A percentile compares a stretch with the other conserved stretches of the same genome.
phyloP scores from a whole-genome alignment of 148 eudicot species.

The Mesembryanthemum crystallinum region DNA sequence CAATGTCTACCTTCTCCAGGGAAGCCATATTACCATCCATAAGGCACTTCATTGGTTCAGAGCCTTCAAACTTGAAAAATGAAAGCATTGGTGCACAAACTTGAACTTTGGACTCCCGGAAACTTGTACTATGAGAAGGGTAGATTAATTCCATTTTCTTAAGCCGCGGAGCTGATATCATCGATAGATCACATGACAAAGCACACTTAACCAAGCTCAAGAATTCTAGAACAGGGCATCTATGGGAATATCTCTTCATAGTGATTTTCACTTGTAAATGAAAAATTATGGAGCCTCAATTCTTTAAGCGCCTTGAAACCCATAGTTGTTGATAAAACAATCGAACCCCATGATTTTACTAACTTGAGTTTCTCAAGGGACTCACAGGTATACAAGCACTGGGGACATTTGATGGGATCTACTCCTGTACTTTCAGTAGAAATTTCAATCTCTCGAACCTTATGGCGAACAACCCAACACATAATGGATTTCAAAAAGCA shows the following conservation, averaged over 20 bases:
- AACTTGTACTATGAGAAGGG: not conserved
- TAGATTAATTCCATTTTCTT: not conserved
- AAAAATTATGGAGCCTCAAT: not conserved
- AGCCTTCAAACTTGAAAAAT: not conserved
- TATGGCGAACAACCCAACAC: not conserved
- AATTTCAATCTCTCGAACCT: not conserved
- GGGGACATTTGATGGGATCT: not conserved
- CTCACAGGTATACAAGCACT: not conserved
- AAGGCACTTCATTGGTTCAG: not conserved
- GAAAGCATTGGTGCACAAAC: not conserved
- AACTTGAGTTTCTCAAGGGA: not conserved
- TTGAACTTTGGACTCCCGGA: no score
- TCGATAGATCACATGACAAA: not conserved
- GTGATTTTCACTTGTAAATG: no score
- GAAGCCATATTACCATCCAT: not conserved
- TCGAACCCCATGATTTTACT: not conserved
- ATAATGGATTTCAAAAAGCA: not conserved
- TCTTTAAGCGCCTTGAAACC: slow-evolving; percentile 2
- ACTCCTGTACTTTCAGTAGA: no score
- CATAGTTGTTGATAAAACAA: not conserved
- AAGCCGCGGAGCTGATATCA: slow-evolving; percentile 2
- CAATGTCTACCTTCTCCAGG: slow-evolving; percentile 1
- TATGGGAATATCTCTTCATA: not conserved
- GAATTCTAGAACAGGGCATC: not conserved
- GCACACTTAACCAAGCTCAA: not conserved